Base-by-base conservation (phyloP, 1,284 basidiomycete species). In the Malassezia brasiliensis region DNA sequence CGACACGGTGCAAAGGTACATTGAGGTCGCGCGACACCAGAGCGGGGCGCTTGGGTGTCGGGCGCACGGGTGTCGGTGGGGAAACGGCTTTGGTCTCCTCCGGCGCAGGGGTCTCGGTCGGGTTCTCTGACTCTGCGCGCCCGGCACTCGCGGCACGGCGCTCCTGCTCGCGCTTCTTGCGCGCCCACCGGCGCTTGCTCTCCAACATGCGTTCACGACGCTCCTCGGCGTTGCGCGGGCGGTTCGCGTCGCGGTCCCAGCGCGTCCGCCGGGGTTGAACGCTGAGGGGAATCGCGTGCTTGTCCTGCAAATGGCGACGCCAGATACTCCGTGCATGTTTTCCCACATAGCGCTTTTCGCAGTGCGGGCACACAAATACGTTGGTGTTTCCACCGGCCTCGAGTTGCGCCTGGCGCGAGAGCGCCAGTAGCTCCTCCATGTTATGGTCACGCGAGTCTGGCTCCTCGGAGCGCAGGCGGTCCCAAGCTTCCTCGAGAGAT, bases 251-350 rank as follows among this genome's bases (percentile, higher is more conserved):
- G 53, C 76, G 75, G 65, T 81, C 80, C 80, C 80, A 81, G 34
- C 80, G 74, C 10, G 79, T 80, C 39, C 79, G 68, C 30, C 79
- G 74, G 34, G 77, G 77, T 66, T 81, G 80, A 5, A 76, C 66
- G 30, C 72, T 74, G 42, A 81, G 62, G 1, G 79, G 78, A 31
- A 81, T 79, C 28, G 76, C 77, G 66, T 81, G 80, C 65, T 81
- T 81, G 66, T 81, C 79, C 65, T 79, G 78, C 47, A 81, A 65
- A 65, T 81, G 80, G 40, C 80, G 63, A 35, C 80, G 74, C 72
- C 79, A 80, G 53, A 81, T 80, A 64, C 77, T 79, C 47, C 80
- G 68, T 0, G 79, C 79, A 53, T 81, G 80, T 62, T 79, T 78
- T 14, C 80, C 80, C 40, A 75, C 76, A 61, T 81, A 81, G 14